Conservation (phyloP, 805 yeast genomes). For the Citeromyces matritensis region DNA sequence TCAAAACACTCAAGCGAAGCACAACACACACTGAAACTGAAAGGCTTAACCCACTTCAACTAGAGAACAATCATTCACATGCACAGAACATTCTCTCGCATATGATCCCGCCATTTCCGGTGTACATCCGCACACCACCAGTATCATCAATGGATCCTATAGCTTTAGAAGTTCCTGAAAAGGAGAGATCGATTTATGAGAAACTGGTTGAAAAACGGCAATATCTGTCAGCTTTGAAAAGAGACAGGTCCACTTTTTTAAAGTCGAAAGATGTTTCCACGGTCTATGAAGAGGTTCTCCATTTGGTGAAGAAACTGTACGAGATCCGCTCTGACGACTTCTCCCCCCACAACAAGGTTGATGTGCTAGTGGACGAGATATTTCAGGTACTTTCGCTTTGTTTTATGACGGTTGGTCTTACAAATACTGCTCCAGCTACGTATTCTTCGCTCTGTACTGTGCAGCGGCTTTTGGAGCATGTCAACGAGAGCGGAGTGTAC, state of each 20-base stretch:
- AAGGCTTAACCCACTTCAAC: too few species aligned
- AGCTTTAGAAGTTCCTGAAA: slow-evolving; percentile 10
- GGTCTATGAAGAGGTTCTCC: slow-evolving; percentile 43
- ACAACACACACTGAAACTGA: too few species aligned
- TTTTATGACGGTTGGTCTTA: slow-evolving; percentile 84
- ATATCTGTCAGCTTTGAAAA: slow-evolving; percentile 31
- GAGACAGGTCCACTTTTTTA: slow-evolving; percentile 48
- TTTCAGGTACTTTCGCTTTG: slow-evolving; percentile 79
- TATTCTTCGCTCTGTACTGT: slow-evolving; percentile 84
- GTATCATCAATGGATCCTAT: too few species aligned
- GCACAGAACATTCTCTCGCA: too few species aligned
- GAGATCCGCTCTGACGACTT: slow-evolving; percentile 22
- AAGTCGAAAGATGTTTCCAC: slow-evolving; percentile 53
- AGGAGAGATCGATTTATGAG: slow-evolving; percentile 18
- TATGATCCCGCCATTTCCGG: too few species aligned
- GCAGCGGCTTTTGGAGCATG: slow-evolving; percentile 67
- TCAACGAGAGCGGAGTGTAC: slow-evolving; percentile 67
- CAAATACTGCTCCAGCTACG: slow-evolving; percentile 85
- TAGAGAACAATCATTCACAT: too few species aligned
- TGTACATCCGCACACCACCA: too few species aligned
- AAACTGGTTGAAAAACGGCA: slow-evolving; percentile 26
- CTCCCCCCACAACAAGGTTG: slow-evolving; percentile 37
- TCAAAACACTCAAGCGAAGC: too few species aligned
- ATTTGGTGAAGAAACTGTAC: slow-evolving; percentile 35
- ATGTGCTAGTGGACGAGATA: slow-evolving; percentile 70